Evolutionary conservation across 2,329 filamentous ascomycete species (phyloP).

Genomic region (Fusarium humuli): DNA sequence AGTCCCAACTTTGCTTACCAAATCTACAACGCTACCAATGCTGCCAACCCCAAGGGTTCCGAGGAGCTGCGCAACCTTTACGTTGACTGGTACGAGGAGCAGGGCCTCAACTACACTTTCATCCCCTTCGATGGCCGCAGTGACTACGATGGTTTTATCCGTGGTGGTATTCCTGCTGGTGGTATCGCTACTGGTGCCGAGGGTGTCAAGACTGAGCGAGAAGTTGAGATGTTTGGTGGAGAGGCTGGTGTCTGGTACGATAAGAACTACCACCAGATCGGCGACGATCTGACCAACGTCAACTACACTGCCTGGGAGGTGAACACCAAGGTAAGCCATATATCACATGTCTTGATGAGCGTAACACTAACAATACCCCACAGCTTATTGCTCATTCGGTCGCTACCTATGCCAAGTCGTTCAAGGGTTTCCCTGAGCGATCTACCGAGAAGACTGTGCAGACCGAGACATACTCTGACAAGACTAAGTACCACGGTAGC

Average conservation of each 20-base stretch:
- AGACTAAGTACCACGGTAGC: constrained; percentile 62
- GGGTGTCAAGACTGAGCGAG: constrained; percentile 76
- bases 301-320: constrained; percentile 70
- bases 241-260: constrained; percentile 70
- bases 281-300: constrained; percentile 69
- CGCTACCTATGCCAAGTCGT: constrained; percentile 75
- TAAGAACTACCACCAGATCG: constrained; percentile 71
- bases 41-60: constrained; percentile 75
- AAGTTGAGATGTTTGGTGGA: constrained; percentile 77
- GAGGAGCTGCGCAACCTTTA: constrained; percentile 76
- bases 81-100: constrained; percentile 71
- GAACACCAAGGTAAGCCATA: constrained; percentile 65
- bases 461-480: constrained; percentile 49
- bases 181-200: constrained; percentile 84
- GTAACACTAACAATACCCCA: constrained; percentile 37
- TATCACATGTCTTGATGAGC: background rate
- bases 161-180: constrained; percentile 77
- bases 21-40: constrained; percentile 79
- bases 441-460: constrained; percentile 47
- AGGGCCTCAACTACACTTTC: constrained; percentile 74
- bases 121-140: constrained; percentile 83
- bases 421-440: constrained; percentile 73
- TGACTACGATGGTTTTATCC: constrained; percentile 83
- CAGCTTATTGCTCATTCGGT: constrained; percentile 77
- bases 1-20: constrained; percentile 74